A percentile compares a stretch with the other conserved stretches of the same genome.
phyloP scores from a whole-genome alignment of 768 basidiomycete genomes.

The Leccinum fibrillosum region DNA sequence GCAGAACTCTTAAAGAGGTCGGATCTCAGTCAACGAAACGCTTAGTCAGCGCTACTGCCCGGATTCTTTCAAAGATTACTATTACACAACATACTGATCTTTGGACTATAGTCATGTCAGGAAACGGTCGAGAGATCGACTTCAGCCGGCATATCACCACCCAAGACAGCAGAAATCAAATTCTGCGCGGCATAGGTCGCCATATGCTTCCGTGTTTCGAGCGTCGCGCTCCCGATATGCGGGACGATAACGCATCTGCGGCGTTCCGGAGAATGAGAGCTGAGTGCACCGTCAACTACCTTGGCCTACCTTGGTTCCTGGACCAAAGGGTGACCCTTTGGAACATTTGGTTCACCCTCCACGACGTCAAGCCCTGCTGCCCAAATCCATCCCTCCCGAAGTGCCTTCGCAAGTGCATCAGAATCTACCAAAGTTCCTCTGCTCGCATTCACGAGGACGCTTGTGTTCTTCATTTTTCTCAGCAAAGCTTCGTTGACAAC shows the following conservation, averaged over 20 bases:
- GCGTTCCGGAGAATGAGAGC: not conserved
- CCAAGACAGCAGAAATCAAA: constrained; percentile 41
- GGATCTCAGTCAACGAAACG: not conserved
- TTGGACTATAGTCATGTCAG: not conserved
- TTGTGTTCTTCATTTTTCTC: constrained; percentile 78
- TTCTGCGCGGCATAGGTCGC: constrained; percentile 72
- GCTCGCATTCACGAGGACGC: constrained; percentile 80
- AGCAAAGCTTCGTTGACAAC: constrained; percentile 72
- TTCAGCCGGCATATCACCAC: constrained; percentile 58
- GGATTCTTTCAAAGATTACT: not conserved
- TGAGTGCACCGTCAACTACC: not conserved
- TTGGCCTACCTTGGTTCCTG: constrained; percentile 62
- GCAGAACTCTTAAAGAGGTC: not conserved
- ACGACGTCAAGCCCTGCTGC: constrained; percentile 94
- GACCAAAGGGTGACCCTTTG: constrained; percentile 73
- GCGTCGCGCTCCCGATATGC: constrained; percentile 88
- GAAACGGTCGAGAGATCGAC: constrained; percentile 30
- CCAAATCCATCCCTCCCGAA: constrained; percentile 78
- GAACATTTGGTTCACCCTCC: constrained; percentile 83
- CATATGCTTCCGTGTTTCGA: constrained; percentile 83
- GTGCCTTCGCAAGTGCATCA: constrained; percentile 78
- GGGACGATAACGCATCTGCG: constrained; percentile 77
- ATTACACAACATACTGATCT: not conserved
- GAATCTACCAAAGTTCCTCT: constrained; percentile 90
- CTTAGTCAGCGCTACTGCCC: not conserved